A percentile compares a stretch with the other conserved stretches of the same genome.
These are phyloP conservation scores for Colletotrichum endophyticum DNA, from an alignment of 2,329 filamentous ascomycete species.

Conservation along the genomic window DNA sequence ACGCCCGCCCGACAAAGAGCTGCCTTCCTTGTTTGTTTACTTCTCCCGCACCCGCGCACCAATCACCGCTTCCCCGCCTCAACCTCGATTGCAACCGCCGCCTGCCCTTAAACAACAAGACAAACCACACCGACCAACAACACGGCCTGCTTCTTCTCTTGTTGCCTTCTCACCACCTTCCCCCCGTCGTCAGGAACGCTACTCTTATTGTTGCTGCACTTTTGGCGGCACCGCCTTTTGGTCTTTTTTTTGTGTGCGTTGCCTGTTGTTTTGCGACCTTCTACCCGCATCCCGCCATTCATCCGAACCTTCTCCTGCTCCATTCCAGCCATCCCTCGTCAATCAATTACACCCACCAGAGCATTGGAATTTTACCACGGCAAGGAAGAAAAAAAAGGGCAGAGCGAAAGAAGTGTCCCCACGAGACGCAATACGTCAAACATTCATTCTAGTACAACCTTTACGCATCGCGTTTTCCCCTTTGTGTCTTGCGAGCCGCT, in stretches of 20 bases:
- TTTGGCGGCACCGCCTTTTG: slow-evolving; percentile 9
- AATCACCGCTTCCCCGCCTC: slow-evolving; percentile 21
- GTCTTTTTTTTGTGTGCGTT: slow-evolving; percentile 13
- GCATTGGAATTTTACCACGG: slow-evolving; percentile 3
- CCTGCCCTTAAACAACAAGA: slow-evolving; percentile 24
- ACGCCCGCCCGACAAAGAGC: slow-evolving; percentile 19
- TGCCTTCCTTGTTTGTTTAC: slow-evolving; percentile 25
- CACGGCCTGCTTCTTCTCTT: slow-evolving; percentile 1
- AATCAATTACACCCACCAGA: slow-evolving; percentile 4
- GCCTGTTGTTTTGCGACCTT: slow-evolving; percentile 13
- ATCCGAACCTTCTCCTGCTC: background rate
- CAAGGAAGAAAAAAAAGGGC: background rate
- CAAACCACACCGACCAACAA: slow-evolving; percentile 14
- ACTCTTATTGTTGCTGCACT: slow-evolving; percentile 11
- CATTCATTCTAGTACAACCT: slow-evolving; percentile 16
- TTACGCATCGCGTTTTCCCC: slow-evolving; percentile 8
- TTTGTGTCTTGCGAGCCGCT: slow-evolving; percentile 9
- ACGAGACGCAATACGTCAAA: slow-evolving; percentile 1
- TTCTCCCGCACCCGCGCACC: slow-evolving; percentile 17
- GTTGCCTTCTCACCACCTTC: slow-evolving; percentile 15
- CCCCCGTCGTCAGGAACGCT: slow-evolving; percentile 21
- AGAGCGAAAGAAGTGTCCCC: background rate
- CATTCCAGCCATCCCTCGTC: slow-evolving; percentile 11
- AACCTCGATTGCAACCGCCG: slow-evolving; percentile 11
- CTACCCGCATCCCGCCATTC: background rate